These are phyloP conservation scores for Podaxis sp. DNA, from an alignment of 768 basidiomycete genomes.

Conservation along the genomic window DNA sequence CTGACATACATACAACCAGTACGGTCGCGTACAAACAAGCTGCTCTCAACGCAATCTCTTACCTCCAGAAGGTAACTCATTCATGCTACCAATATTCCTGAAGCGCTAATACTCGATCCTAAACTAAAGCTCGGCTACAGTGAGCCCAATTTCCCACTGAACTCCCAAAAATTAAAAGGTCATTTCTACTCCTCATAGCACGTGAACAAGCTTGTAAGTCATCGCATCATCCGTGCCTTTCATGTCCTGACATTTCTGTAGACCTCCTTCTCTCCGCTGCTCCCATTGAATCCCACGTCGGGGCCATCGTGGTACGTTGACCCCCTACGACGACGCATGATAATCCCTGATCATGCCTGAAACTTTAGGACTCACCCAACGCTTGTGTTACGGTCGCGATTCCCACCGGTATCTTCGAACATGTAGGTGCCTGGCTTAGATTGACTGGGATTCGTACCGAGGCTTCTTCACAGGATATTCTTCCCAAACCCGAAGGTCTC, in stretches of 20 bases:
- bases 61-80: conserved; percentile 58
- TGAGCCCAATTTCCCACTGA: conserved; percentile 31
- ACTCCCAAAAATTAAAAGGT: not conserved
- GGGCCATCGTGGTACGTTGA: conserved; percentile 60
- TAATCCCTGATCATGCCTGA: not conserved
- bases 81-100: not conserved
- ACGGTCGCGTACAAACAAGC: conserved; percentile 82
- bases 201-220: conserved; percentile 72
- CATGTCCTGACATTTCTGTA: conserved; percentile 22
- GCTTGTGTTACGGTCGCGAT: conserved; percentile 75
- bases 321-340: not conserved
- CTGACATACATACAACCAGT: conserved; percentile 27
- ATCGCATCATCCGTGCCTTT: not conserved
- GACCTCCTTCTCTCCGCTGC: conserved; percentile 70
- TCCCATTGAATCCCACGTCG: conserved; percentile 68
- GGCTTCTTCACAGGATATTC: conserved; percentile 50
- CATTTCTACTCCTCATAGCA: conserved; percentile 36
- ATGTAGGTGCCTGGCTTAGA: conserved; percentile 37
- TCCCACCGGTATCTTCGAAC: conserved; percentile 77
- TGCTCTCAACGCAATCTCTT: conserved; percentile 72
- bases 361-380: conserved; percentile 67
- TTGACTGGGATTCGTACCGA: not conserved
- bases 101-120: conserved; percentile 2
- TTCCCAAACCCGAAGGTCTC: conserved; percentile 64
- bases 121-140: conserved; percentile 71